Percentiles rank a stretch among this genome's conserved stretches.
phyloP scores from a whole-genome alignment of 163 green algal species.

The Scenedesmus sp. region DNA sequence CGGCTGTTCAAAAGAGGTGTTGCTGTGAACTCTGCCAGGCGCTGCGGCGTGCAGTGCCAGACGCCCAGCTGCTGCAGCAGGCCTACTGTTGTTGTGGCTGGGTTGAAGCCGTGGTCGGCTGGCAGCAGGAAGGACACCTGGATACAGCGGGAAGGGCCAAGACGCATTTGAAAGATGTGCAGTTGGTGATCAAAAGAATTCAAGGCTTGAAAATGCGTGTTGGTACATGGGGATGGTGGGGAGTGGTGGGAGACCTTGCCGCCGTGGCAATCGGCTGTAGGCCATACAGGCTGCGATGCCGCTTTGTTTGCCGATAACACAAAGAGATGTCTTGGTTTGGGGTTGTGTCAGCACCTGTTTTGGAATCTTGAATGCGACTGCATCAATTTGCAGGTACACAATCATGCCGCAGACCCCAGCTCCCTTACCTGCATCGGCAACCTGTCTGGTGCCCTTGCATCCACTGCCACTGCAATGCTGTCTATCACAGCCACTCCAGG shows the following conservation, averaged over 20 bases:
- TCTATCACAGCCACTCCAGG: conserved; percentile 25
- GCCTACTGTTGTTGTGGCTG: background rate
- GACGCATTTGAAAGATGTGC: too few species aligned
- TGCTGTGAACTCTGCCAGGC: background rate
- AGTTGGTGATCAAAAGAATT: too few species aligned
- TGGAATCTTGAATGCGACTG: too few species aligned
- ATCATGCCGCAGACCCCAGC: background rate
- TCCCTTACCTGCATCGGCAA: background rate
- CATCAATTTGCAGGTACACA: background rate
- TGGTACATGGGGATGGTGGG: too few species aligned
- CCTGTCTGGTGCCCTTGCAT: background rate
- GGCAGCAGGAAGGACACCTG: conserved; percentile 37
- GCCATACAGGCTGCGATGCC: background rate
- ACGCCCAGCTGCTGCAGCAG: background rate
- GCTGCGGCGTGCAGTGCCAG: background rate
- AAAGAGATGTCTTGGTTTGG: too few species aligned
- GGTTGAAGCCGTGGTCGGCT: conserved; percentile 6
- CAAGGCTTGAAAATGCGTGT: too few species aligned
- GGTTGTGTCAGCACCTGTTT: too few species aligned
- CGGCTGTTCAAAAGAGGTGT: background rate
- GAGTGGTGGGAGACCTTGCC: too few species aligned
- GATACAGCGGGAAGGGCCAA: background rate
- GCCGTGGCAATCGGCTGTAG: background rate
- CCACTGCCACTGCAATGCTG: background rate
- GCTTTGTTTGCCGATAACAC: background rate